phyloP scores from a whole-genome alignment of 768 basidiomycete genomes.

The Tricholoma saponaceum region DNA sequence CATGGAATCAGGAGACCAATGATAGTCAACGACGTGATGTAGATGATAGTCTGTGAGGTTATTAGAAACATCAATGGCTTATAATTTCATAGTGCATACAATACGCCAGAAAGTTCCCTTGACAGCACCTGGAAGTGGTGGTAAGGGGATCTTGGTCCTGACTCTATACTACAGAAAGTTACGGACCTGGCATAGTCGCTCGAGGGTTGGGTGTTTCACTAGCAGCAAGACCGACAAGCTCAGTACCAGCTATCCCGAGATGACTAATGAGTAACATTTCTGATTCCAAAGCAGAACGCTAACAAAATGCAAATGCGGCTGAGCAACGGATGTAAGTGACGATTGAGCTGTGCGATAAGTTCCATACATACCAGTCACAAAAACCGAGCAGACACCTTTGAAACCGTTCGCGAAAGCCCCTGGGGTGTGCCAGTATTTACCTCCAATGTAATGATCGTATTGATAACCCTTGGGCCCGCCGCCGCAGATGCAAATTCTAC shows the following conservation, averaged over 20 bases:
- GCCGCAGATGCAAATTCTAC: conserved; percentile 37
- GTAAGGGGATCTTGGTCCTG: not conserved
- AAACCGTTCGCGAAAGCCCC: conserved; percentile 43
- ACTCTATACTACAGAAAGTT: not conserved
- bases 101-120: conserved; percentile 49
- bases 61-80: not conserved
- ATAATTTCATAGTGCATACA: conserved; percentile 19
- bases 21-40: conserved; percentile 38
- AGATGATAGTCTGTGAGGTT: conserved; percentile 35
- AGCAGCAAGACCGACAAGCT: conserved; percentile 42
- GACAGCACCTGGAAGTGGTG: conserved; percentile 26
- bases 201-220: conserved; percentile 44
- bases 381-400: conserved; percentile 42
- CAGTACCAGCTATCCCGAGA: conserved; percentile 34
- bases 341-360: not conserved
- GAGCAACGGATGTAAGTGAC: not conserved
- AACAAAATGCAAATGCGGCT: conserved; percentile 39
- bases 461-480: conserved; percentile 34
- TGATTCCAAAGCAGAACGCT: conserved; percentile 1
- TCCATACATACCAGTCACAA: conserved; percentile 33
- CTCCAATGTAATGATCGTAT: conserved; percentile 36
- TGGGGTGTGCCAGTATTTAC: conserved; percentile 31
- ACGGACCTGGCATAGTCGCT: conserved; percentile 30
- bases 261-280: not conserved
- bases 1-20: conserved; percentile 38